Conservation (phyloP, 495 filamentous ascomycete genomes). For the Daldinia concentrica region DNA sequence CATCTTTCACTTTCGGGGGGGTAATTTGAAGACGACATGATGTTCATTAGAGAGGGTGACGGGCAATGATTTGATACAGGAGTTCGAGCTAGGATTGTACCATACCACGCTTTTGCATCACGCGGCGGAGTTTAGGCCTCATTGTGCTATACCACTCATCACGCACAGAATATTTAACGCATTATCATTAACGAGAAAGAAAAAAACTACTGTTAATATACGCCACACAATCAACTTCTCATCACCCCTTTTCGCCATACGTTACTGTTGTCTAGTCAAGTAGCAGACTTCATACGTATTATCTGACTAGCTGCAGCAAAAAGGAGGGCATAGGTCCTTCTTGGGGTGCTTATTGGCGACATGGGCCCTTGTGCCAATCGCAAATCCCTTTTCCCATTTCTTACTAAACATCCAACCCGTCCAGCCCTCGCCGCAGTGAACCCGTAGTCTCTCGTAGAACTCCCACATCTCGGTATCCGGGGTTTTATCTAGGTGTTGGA, state of each 20-base stretch:
- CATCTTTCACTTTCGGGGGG: not conserved
- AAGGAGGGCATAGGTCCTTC: constrained; percentile 12
- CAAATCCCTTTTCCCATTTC: constrained; percentile 37
- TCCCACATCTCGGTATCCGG: constrained; percentile 25
- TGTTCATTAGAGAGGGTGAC: not conserved
- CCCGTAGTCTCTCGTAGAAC: constrained; percentile 24
- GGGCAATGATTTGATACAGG: not conserved
- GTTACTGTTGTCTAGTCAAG: not conserved
- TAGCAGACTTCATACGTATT: not conserved
- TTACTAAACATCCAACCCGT: constrained; percentile 39
- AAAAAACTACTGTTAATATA: not conserved
- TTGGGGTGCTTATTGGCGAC: not conserved
- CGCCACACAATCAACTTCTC: not conserved
- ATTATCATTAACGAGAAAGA: not conserved
- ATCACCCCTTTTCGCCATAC: not conserved
- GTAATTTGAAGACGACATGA: not conserved
- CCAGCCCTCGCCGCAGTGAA: constrained; percentile 22
- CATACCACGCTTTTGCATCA: constrained; percentile 20
- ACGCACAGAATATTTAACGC: not conserved
- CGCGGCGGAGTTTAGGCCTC: not conserved
- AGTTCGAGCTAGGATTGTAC: constrained; percentile 15
- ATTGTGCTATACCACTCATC: constrained; percentile 27
- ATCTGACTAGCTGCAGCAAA: not conserved
- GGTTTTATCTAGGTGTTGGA: not conserved
- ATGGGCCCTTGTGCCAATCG: constrained; percentile 2